Conservation (phyloP, 371 early-diverging fungal genomes). For the Lichtheimia ramosa region DNA sequence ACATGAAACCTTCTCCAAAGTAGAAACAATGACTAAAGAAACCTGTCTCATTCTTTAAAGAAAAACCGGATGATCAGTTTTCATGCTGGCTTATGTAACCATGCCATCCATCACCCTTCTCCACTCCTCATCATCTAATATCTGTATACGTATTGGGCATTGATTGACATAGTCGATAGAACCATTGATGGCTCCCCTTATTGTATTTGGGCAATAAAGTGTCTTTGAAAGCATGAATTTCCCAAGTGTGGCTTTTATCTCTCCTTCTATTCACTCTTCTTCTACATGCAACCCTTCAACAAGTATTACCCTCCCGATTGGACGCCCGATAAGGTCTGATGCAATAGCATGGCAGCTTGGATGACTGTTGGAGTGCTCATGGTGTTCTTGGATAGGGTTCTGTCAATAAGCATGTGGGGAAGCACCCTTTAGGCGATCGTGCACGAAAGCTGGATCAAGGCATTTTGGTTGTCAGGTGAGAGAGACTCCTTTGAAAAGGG, state of each 20-base stretch:
- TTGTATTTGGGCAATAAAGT: too few relatives aligned
- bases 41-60: too few relatives aligned
- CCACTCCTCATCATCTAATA: too few relatives aligned
- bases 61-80: too few relatives aligned
- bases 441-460: constrained; percentile 91
- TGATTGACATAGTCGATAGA: too few relatives aligned
- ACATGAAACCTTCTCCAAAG: too few relatives aligned
- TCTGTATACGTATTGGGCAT: too few relatives aligned
- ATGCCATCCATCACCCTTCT: too few relatives aligned
- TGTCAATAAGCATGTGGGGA: constrained; percentile 82
- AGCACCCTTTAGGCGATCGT: constrained; percentile 87
- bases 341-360: not conserved
- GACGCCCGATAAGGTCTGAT: constrained; percentile 64
- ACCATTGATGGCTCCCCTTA: too few relatives aligned
- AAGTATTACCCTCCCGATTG: constrained; percentile 78
- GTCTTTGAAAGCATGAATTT: too few relatives aligned
- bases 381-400: constrained; percentile 55
- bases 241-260: not conserved
- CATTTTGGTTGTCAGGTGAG: constrained; percentile 81
- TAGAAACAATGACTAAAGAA: too few relatives aligned
- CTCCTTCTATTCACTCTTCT: not conserved
- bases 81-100: too few relatives aligned
- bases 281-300: constrained; percentile 64
- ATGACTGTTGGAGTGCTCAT: not conserved
- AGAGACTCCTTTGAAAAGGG: not conserved